Base-by-base conservation (phyloP, 176 grass and related monocot genomes). In the Coix lacrymajobi region DNA sequence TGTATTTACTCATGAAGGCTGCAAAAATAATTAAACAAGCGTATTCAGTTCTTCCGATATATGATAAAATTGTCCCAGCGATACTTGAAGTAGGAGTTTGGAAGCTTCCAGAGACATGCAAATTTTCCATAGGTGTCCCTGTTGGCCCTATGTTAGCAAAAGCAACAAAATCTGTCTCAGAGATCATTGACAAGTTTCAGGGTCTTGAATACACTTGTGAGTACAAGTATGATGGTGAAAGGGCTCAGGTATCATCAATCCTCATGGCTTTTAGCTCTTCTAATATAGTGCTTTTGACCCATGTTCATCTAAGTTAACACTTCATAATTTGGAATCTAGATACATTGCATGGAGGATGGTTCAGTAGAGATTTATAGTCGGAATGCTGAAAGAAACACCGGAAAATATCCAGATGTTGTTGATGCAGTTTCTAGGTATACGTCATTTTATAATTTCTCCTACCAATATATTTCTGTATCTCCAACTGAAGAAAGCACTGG, bases 151-250 rank as follows among this genome's bases (percentile, higher is more conserved):
- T 99, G 96, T 78, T 99, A 86, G 96, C 96, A 85, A 99, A 99
- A 90, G 91, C 96, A 86, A 99, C 96, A 25, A 99, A 99, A 88
- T 90, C 96, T 62, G 93, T 96, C n/a, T 99, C 93, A 32, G 96
- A 98, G 86, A 96, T 99, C 66, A 90, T 99, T 11, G 93, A 99
- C 71, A 99, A 99, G 83, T 99, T n/a, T 83, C 96, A 96, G 85
- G 96, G 93, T 78, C 64, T 85, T 60, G 93, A 96, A n/a, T 99
- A 93, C 85, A 99, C 96, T 73, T 99, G 96, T 88, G 96, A 99
- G 84, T 99, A 99, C 83, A 99, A 99, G 70, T 99, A 99, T 88
- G 96, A 99, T 81, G 96, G 96, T 85, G 96, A 99, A 89, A 91
- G 96, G 49, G 96, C 96, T 14, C 96, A 99, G 96, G 96, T 99